Evolutionary conservation across 78 protist genomes (phyloP), one percentile per base, ranked within the genome.

Genomic region (Dictyostelium firmibasis): DNA sequence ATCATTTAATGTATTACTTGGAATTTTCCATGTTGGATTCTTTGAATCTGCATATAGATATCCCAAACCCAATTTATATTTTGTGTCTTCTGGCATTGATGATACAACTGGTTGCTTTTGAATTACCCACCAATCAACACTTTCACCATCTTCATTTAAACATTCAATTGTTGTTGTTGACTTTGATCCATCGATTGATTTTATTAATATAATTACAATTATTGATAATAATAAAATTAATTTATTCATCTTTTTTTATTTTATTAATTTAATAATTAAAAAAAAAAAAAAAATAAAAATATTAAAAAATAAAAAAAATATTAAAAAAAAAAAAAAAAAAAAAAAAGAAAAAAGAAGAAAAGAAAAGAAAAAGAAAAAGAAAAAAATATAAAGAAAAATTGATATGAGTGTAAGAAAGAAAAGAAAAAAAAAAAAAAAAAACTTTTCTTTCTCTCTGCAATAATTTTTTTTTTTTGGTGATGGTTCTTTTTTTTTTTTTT

Each of bases 51-150:
- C 96, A 62, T 84, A 85, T 4, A 72, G 3, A 38, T 81, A 85
- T 0, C 67, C 87, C 2, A 44, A 27, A 7, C 92, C 96, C 16
- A 43, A 57, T 29, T 29, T 38, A n/a, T 31, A 47, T 69, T 29
- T 44, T 11, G 38, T 11, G 10, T 29, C 75, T 8, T 47, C 76
- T 6, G 35, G 23, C 35, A 23, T 47, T 0, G 20, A 8, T 57
- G 81, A 20, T 16, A 35, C 25, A 10, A 72, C 13, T 23, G 91
- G 92, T 29, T 53, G 91, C 27, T 92, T 92, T 36, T 64, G 67
- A 20, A 85, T 85, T 3, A 84, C 96, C 96, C 96, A 93, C 96
- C 96, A 93, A 85, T 93, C 96, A 25, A 93, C 96, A 50, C 83
- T 43, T 27, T 75, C 47, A 6, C 84, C 84, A 35, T 36, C 23